Base-by-base conservation (phyloP, 2,329 filamentous ascomycete genomes). In the Monosporascus ibericus region DNA sequence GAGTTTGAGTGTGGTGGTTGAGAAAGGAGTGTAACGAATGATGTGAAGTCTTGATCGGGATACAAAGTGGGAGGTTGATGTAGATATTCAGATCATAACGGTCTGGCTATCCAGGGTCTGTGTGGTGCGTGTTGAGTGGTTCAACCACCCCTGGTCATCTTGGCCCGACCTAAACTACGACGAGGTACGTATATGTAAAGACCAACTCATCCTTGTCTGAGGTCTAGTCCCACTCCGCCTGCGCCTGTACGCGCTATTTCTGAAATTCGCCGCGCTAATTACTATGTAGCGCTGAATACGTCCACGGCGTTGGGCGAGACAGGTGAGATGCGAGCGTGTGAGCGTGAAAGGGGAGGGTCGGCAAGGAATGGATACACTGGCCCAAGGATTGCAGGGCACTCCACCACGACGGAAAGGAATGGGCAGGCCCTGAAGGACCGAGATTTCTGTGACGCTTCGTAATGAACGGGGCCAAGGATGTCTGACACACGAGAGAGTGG, bases 401-500 rank as follows among this genome's bases (percentile, higher is more conserved):
- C 61, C 60, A 62, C 60, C 61, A 61, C 56, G 54, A 51, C 36
- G 53, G 52, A 50, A 53, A 60, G 59, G 60, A 57, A 59, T 58
- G 59, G 40, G 54, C 50, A 53, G 51, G 47, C 52, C 36, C 54
- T 62, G 55, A 61, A 60, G 58, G 60, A 62, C 63, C 60, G 54
- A 59, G 60, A 64, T 62, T 61, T 68, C 68, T 46, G 72, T 74
- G 72, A 73, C 69, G 72, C 71, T 69, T 71, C 66, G 72, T 70
- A 75, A 76, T 75, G 75, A 75, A 74, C 74, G 72, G 75, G 69
- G 67, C 67, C 70, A 71, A 70, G 72, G 70, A 70, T 72, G 70
- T 75, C 74, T 77, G 73, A 77, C 75, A 75, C 75, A 75, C 68
- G 65, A 71, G 69, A 70, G 72, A 70, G 72, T 69, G 72, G 71